Evolutionary conservation across 2,329 filamentous ascomycete genomes (phyloP).

Genomic region (Phaeosphaeriaceae sp.): DNA sequence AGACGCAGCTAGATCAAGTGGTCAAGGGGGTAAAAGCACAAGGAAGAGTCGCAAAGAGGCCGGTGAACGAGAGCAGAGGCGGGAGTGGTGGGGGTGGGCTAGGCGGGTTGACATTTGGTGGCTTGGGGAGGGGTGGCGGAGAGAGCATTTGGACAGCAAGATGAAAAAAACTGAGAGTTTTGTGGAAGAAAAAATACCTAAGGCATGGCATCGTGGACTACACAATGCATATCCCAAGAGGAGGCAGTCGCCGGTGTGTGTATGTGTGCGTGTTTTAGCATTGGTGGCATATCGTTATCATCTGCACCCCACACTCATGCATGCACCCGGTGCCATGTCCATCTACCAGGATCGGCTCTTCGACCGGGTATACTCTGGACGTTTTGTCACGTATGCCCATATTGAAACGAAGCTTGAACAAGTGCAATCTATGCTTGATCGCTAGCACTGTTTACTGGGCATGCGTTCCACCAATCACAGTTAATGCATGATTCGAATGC

Average conservation of each 20-base stretch:
- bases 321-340: not conserved
- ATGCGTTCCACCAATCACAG: conserved; percentile 5
- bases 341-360: not conserved
- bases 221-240: too few species aligned
- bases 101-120: conserved; percentile 30
- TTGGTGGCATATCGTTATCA: too few species aligned
- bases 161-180: too few species aligned
- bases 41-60: conserved; percentile 77
- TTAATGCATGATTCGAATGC: not conserved
- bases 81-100: conserved; percentile 28
- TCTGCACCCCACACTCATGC: not conserved
- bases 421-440: conserved; percentile 5
- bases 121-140: conserved; percentile 40
- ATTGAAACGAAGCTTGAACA: not conserved
- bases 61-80: conserved; percentile 70
- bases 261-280: too few species aligned
- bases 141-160: conserved; percentile 41
- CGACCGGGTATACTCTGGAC: not conserved
- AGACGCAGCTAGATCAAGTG: conserved; percentile 88
- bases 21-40: conserved; percentile 80
- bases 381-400: not conserved
- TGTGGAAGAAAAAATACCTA: not conserved
- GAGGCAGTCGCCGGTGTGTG: too few species aligned
- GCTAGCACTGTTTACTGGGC: not conserved
- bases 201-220: too few species aligned